Evolutionary conservation across 768 basidiomycete species (phyloP), one percentile per base, ranked within the genome.

Genomic region (Leccinum arenicola): DNA sequence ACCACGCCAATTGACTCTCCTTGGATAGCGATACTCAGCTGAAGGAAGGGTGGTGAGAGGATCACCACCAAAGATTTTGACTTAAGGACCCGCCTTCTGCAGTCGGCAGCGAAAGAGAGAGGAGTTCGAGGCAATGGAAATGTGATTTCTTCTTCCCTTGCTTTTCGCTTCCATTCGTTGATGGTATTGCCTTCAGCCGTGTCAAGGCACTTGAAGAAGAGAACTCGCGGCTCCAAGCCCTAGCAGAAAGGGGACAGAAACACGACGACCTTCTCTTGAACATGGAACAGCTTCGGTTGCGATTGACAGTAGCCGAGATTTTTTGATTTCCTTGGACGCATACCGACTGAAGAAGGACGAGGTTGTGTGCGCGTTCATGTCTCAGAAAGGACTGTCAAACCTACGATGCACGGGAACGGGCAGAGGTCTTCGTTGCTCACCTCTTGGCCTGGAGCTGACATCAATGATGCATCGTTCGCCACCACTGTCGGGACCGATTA

Each of bases 21-120:
- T 73, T 75, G 61, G 73, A 75, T 45, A 62, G 58, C 54, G 61
- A 54, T 5, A 59, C 68, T 25, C 58, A 74, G 31, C 57, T 73
- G 7, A 72, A 70, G 51, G 69, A 68, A 75, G 10, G 68, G 64
- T 25, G 80, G 76, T 36, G 79, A 80, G 52, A 75, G 81, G 59
- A 75, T 83, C 65, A 80, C 76, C 36, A 88, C 83, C 72, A 92
- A 89, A 75, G 91, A 93, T 72, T 95, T 94, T 67, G 72, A 8
- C 89, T 95, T 58, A 95, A 95, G 80, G 95, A 95, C 76, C 83
- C 11, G 93, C 93, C 58, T 95, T 95, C 78, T 86, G 95, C 70
- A 89, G 87, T 75, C 81, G 93, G 71, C 93, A 95, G 74, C 82
- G 93, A 66, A 95, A 95, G 75, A 85, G 93, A 57, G 93, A 95